Evolutionary conservation across 1,284 basidiomycete species (phyloP), one percentile per base, ranked within the genome.

Genomic region (Puccinia horiana): DNA sequence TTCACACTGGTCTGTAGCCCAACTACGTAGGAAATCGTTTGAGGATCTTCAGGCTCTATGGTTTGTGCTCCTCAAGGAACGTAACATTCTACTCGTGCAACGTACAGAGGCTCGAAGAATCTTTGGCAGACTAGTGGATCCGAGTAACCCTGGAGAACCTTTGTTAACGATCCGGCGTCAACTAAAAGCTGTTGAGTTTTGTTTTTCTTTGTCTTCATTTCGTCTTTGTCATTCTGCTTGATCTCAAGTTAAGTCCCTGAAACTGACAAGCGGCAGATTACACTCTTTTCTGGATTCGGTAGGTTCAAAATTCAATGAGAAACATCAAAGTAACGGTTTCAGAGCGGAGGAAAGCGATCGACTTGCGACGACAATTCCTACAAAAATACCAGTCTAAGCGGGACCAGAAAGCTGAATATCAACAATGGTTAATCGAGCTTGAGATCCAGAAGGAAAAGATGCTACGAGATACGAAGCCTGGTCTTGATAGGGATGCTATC

Each of bases 41-140:
- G 90, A 91, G 84, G 95, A 98, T 86, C 88, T 98, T 84, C 95
- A 98, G 87, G 93, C 91, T 26, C 89, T 98, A 72, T 98, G 96
- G 95, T 97, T 96, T 87, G 90, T 97, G 70, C 88, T 94, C 35
- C 86, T 95, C 52, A 90, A 93, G 83, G 96, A 98, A 87, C 91
- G 93, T 12, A 98, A 98, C 87, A 88, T 96, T 26, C 89, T 97
- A 78, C 92, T 92, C 20, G 94, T 94, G n/a, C 95, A 97, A 87
- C 89, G 88, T 83, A 92, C 92, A 84, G 94, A 95, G 85, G 89
- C 90, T 61, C 89, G 92, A 83, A 88, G 93, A 83, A 85, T 93
- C 35, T 82, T 82, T 54, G 73, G 80, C 6, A 65, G 54, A 76
- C 26, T 82, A 18, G 72, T 76, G 32, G 80, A 82, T 76, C 73